Base-by-base conservation (phyloP, 768 basidiomycete genomes). In the Solioccasus polychromus region DNA sequence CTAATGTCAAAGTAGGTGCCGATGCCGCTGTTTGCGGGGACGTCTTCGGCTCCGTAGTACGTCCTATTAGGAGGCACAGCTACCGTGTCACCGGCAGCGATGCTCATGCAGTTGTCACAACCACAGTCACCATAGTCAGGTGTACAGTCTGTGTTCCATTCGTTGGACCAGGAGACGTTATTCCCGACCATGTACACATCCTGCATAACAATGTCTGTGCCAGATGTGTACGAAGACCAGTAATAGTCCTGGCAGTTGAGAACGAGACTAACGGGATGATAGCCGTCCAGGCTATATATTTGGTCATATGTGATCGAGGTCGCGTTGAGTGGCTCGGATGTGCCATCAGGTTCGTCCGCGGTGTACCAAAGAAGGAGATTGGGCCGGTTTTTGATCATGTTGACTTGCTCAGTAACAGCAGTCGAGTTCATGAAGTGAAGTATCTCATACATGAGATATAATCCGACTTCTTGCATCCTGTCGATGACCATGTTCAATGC, bases 371-470 rank as follows among this genome's bases (percentile, higher is more conserved):
- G 64, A 12, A 89, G 70, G 22, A 91, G 73, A 52, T 87, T 89
- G 0, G 79, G 72, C 2, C 83, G 74, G 28, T 75, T 71, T 54
- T 85, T 86, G 66, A 90, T 74, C 29, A 65, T 66, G 47, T 82
- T 80, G 17, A 91, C 87, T 67, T 92, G 78, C 44, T 78, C 75
- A 2, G 72, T 78, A 20, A 90, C 82, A 2, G 76, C 71, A 6
- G 78, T 74, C 8, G 66, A 53, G 61, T 90, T 82, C 74, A 74
- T 78, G 67, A 88, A 90, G 76, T 41, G 70, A 39, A 86, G 75
- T 86, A 91, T 89, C 59, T 90, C 86, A 52, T 91, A 92, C 80
- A 90, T 88, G 44, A 90, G 72, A 57, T 84, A 91, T 10, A 65
- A n/a, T 0, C 77, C 78, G 0, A 82, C 78, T 48, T 83, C 75